Base-by-base conservation (phyloP, 768 basidiomycete genomes). In the Lepiota venenata region DNA sequence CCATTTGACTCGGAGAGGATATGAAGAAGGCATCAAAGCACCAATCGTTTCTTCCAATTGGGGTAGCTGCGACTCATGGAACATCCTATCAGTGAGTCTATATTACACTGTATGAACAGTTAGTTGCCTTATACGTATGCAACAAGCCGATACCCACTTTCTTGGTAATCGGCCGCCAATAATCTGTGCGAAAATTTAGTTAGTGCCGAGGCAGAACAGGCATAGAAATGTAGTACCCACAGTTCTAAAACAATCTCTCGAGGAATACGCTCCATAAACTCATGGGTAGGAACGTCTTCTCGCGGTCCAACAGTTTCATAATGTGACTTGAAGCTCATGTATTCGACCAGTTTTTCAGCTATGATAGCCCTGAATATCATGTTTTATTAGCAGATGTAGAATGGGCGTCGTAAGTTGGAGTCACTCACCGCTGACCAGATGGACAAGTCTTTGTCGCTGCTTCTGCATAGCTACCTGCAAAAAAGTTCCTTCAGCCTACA, bases 191-290 rank as follows among this genome's bases (percentile, higher is more conserved):
- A 36, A 20, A 37, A 15, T 43, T 16, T n/a, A 11, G 36, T 55
- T 25, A 50, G 51, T 4, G n/a, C 15, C 7, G 8, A 1, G 21
- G 9, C 11, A 2, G 18, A 14, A 43, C 5, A 10, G 27, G 14
- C 12, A 44, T 20, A 35, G 45, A 16, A 8, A 42, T 12, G 14
- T 3, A 15, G 36, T 21, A 81, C 91, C 65, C 60, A 97, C 94
- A 96, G 68, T 67, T 97, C 94, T 5, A 98, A 70, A 1, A 90
- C 89, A 43, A 97, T 81, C 67, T 96, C 93, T 1, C 91, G 91
- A 1, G 85, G 84, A 47, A 98, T 79, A 16, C 94, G 80, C 59
- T 95, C 92, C 58, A 79, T 69, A 59, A 93, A 87, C 60, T 97
- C 93, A 18, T 78, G 73, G 1, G 81, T 64, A 3, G 93, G 91